Base-by-base conservation (phyloP, 2,329 filamentous ascomycete species). In the Remersonia thermophila region DNA sequence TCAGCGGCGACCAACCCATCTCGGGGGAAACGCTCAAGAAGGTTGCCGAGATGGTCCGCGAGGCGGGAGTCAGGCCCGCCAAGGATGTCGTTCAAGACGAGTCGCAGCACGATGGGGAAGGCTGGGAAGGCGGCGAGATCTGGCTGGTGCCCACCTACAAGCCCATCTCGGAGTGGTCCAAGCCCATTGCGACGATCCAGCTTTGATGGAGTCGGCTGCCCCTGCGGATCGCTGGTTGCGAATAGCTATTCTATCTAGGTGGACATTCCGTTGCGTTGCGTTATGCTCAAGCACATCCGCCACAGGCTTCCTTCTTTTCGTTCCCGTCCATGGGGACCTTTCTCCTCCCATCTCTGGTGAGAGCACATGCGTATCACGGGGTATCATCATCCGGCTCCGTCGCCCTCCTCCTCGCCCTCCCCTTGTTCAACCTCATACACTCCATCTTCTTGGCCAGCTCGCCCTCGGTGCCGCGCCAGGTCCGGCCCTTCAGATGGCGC, bases 401-500 rank as follows among this genome's bases (percentile, higher is more conserved):
- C 20, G 20, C 9, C 20, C 9, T 23, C 20, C 20, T 5, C 9
- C 20, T 23, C 20, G 20, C 5, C 5, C 5, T 12, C 26, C 29
- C 30, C 26, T 32, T 35, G 18, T 41, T 45, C 20, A 49, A 30
- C 26, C 46, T 37, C 39, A 48, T 43, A 27, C 42, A 50, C 39
- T 49, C 45, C 32, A 49, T 5, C 33, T 36, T 47, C 35, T 47
- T 36, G 14, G 28, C 41, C 32, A 47, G 28, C 37, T 49, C 47
- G 1, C 20, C 48, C 38, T 62, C 61, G 0, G 49, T 47, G 0
- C 67, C 68, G 32, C 59, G 55, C 64, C 67, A 71, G 0, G 60
- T 68, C 12, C 69, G 55, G 0, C 69, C 69, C 28, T 70, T 59
- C 0, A 72, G 55, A 41, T 73, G 69, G 30, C 61, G 54, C 31